Base-by-base conservation (phyloP, 768 basidiomycete species). In the Butyriboletus loyo region DNA sequence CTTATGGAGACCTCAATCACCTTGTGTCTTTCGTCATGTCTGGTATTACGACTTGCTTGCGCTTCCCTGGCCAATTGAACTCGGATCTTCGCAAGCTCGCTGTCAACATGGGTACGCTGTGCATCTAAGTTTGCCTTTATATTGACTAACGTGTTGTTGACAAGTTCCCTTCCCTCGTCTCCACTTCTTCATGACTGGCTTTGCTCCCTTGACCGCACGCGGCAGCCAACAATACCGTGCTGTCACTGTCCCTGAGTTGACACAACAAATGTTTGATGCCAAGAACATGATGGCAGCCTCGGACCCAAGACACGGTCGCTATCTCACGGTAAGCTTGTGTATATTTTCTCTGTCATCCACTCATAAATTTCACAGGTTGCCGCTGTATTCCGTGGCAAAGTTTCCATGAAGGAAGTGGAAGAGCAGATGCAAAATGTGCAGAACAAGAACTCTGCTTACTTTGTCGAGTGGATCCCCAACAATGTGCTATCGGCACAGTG, bases 221-320 rank as follows among this genome's bases (percentile, higher is more conserved):
- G 92, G 92, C 48, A 92, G 89, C 71, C 90, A 92, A 64, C 87
- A 92, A 65, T 99, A 94, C 82, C 91, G 97, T 56, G 93, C 94
- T 34, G 92, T 98, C 64, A 92, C 91, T 52, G 95, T 99, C 36
- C 93, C 97, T 30, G 97, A 99, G 73, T 82, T 99, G 55, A 98
- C 97, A 8, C 89, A 93, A 69, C 97, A 99, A 67, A 98, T 98
- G 95, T 99, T 98, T 72, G 96, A 98, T 64, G 92, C 94, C 40
- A 98, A 97, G 85, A 98, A 98, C 86, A 95, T 96, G 92, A 96
- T 98, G 94, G 93, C 95, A 62, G 97, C 97, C 22, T 90, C 90
- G 22, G 94, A 98, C 77, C 97, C 97, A 37, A 80, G 94, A 67
- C 90, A 97, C 62, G 97, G 97, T 57, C 90, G 94, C 63, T 99